phyloP scores from a whole-genome alignment of 192 early-diverging fungal genomes.

The Coemansia sp. region DNA sequence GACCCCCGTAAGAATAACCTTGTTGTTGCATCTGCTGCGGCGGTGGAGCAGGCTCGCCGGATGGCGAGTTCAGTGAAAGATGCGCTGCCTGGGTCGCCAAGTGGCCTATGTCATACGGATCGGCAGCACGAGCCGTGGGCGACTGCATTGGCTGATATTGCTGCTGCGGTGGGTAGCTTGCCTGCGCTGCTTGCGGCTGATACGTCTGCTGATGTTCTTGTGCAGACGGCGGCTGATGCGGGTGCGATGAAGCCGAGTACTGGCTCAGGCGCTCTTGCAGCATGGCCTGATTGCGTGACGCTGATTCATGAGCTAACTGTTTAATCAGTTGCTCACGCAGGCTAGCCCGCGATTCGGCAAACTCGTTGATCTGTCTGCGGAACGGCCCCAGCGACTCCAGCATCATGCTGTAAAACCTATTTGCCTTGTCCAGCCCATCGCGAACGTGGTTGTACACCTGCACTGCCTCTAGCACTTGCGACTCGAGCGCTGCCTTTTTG shows the following conservation, averaged over 20 bases:
- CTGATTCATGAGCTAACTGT: slow-evolving; percentile 51
- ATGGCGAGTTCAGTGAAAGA: slow-evolving; percentile 35
- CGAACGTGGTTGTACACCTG: slow-evolving; percentile 65
- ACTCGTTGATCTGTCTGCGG: slow-evolving; percentile 52
- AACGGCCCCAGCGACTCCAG: slow-evolving; percentile 53
- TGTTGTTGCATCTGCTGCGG: slow-evolving; percentile 28
- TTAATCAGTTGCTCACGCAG: slow-evolving; percentile 60
- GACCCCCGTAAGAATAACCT: slow-evolving; percentile 14
- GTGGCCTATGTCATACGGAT: slow-evolving; percentile 39
- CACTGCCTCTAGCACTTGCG: slow-evolving; percentile 67
- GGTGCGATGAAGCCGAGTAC: slow-evolving; percentile 28
- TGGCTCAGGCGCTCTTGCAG: slow-evolving; percentile 62
- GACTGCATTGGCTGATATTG: slow-evolving; percentile 17
- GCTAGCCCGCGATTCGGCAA: slow-evolving; percentile 54
- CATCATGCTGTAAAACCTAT: slow-evolving; percentile 61
- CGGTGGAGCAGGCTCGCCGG: slow-evolving; percentile 3
- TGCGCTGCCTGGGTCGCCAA: slow-evolving; percentile 43
- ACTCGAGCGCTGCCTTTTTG: slow-evolving; percentile 62
- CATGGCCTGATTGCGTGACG: slow-evolving; percentile 58
- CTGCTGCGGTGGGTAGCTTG: slow-evolving; percentile 11
- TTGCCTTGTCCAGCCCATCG: slow-evolving; percentile 59
- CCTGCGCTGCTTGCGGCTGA: slow-evolving; percentile 9
- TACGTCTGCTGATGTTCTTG: slow-evolving; percentile 9
- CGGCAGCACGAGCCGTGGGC: slow-evolving; percentile 18
- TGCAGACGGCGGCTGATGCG: slow-evolving; percentile 7